Base-by-base conservation (phyloP, 108 stramenopile genomes). In the Nitzschia palea region DNA sequence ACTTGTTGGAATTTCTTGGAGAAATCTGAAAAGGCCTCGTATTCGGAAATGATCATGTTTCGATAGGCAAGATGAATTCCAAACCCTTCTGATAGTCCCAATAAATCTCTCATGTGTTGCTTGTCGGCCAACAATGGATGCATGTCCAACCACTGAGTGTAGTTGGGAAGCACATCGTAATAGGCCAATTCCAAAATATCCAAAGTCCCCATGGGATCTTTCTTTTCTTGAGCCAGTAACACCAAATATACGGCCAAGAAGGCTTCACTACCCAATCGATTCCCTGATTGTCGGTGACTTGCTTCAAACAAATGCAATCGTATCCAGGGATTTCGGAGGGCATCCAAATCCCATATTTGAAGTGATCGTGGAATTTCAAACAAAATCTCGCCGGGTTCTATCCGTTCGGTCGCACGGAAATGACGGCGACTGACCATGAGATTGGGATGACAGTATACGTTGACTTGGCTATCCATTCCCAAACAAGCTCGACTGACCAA, bases 291-390 rank as follows among this genome's bases (percentile, higher is more conserved):
- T 27, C 64, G 68, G 53, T 87, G 86, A 12, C 61, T 61, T 17
- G 82, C 78, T 52, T 76, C 79, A 25, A 85, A 79, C 55, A 88
- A 73, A 10, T 78, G 54, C 51, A 56, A 33, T 37, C 71, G 67
- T 27, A 88, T 76, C 14, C 55, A 85, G 34, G 70, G 54, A 64
- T 89, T 84, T 14, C 86, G 75, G 17, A 87, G 68, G 25, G 91
- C 87, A 76, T 92, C 91, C 67, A 86, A 65, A 72, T 92, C 91
- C 88, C 88, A 87, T 42, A 92, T 73, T 78, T 87, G 87, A 14
- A 85, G 59, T 28, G 70, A 70, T 17, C 91, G 86, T 44, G 91
- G 91, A 32, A 92, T 62, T 35, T 43, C 60, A 70, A 87, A 83
- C 2, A 92, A 45, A 14, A 75, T 68, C 33, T 73, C 73, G 0